Percentiles rank a stretch among this genome's conserved stretches.
phyloP scores from a whole-genome alignment of 2,329 filamentous ascomycete species.

The Colletotrichum sp. region DNA sequence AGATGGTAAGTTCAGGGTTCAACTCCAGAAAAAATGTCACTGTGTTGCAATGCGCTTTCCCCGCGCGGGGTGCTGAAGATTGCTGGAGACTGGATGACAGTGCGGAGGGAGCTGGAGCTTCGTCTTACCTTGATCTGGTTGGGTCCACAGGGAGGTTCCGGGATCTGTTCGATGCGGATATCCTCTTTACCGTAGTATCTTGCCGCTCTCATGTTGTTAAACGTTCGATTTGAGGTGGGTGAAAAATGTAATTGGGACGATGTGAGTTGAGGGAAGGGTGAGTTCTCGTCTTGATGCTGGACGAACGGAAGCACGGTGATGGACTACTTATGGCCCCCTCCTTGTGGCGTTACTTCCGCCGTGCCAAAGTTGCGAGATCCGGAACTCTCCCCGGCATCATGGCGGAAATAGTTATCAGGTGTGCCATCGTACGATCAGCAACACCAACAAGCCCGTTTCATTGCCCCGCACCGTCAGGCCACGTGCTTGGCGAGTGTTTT shows the following conservation, averaged over 20 bases:
- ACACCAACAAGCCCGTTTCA: not conserved
- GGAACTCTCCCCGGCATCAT: not conserved
- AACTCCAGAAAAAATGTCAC: not conserved
- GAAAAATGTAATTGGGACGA: not conserved
- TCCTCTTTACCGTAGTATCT: slow-evolving; percentile 61
- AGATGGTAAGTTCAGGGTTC: not conserved
- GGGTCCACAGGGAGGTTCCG: slow-evolving; percentile 47
- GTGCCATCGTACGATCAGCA: slow-evolving; percentile 1
- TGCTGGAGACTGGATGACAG: not conserved
- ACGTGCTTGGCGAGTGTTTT: not conserved
- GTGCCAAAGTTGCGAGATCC: not conserved
- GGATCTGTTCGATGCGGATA: slow-evolving; percentile 57
- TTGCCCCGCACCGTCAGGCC: slow-evolving; percentile 8
- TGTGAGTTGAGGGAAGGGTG: not conserved
- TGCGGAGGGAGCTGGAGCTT: not conserved
- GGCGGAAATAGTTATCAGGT: slow-evolving; percentile 5
- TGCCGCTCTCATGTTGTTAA: slow-evolving; percentile 52
- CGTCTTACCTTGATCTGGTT: slow-evolving; percentile 48
- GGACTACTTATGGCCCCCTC: not conserved
- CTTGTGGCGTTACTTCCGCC: slow-evolving; percentile 2
- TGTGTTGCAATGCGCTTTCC: not conserved
- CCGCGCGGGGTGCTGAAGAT: not conserved
- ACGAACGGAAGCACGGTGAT: not conserved
- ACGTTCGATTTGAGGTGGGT: not conserved
- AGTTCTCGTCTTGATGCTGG: not conserved